phyloP scores from a whole-genome alignment of 371 early-diverging fungal species.

The Blakeslea trispora region DNA sequence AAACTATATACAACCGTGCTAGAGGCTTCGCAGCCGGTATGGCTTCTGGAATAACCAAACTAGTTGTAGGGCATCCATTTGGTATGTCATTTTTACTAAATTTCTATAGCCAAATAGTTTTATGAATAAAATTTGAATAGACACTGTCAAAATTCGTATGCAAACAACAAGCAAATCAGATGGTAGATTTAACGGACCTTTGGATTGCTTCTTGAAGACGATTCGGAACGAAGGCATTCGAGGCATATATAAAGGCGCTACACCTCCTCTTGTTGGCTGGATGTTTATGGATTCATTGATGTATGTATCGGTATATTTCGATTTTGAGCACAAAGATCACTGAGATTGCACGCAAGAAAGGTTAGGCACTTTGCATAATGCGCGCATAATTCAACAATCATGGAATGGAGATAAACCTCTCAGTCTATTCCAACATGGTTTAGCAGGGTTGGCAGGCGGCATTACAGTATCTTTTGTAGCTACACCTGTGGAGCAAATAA shows the following conservation, averaged over 20 bases:
- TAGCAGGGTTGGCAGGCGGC: slow-evolving; percentile 84
- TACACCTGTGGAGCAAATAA: slow-evolving; percentile 87
- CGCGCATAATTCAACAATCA: slow-evolving; percentile 67
- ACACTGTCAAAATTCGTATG: slow-evolving; percentile 76
- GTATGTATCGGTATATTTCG: slow-evolving; percentile 37
- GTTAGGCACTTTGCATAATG: slow-evolving; percentile 83
- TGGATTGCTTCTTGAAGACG: slow-evolving; percentile 80
- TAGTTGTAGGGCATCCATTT: slow-evolving; percentile 82
- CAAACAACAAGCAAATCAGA: slow-evolving; percentile 74
- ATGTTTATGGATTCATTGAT: slow-evolving; percentile 87
- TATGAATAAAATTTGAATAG: slow-evolving; percentile 26
- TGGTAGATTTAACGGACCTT: slow-evolving; percentile 85
- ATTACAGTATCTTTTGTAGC: slow-evolving; percentile 89
- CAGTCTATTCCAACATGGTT: slow-evolving; percentile 67
- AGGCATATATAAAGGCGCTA: slow-evolving; percentile 91
- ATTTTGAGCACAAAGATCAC: slow-evolving; percentile 1
- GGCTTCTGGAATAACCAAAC: slow-evolving; percentile 80
- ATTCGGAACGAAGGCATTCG: slow-evolving; percentile 76
- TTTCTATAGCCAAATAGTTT: neutral
- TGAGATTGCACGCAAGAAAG: slow-evolving; percentile 32
- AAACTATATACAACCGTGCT: slow-evolving; percentile 58
- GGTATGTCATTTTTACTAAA: slow-evolving; percentile 40
- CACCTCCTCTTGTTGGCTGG: slow-evolving; percentile 94
- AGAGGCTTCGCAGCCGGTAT: slow-evolving; percentile 81
- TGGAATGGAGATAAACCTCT: slow-evolving; percentile 67